Evolutionary conservation across 2,329 filamentous ascomycete genomes (phyloP).

Genomic region (Epicoccum sorghinum): DNA sequence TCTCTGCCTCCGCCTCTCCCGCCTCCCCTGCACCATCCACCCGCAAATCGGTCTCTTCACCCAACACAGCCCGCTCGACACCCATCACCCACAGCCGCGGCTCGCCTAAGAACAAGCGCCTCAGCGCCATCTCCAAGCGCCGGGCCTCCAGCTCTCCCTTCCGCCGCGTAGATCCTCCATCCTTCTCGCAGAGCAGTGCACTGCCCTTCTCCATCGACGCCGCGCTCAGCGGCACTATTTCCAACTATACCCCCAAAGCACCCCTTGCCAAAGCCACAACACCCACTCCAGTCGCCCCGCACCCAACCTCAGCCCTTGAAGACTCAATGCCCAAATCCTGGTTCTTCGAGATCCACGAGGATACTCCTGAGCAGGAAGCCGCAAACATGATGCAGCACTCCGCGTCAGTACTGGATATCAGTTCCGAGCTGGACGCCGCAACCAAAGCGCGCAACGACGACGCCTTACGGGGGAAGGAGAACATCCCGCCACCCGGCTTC

Average conservation of each 20-base stretch:
- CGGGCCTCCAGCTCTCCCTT: conserved; percentile 67
- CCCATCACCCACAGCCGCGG: conserved; percentile 65
- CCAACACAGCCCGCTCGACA: conserved; percentile 51
- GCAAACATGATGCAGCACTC: conserved; percentile 93
- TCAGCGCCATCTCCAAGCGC: conserved; percentile 71
- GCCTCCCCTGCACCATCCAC: conserved; percentile 32
- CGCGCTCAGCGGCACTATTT: conserved; percentile 77
- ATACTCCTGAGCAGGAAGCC: conserved; percentile 87
- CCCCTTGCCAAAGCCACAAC: conserved; percentile 38
- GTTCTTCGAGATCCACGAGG: conserved; percentile 95
- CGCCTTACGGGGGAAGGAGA: conserved; percentile 81
- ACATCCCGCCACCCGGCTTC: conserved; percentile 73
- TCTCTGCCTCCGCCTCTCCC: conserved; percentile 36
- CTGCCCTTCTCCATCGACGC: conserved; percentile 84
- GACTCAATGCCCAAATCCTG: conserved; percentile 66
- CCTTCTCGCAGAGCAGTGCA: conserved; percentile 57
- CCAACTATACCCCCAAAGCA: conserved; percentile 61
- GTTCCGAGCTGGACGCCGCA: conserved; percentile 79
- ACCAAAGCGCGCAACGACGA: conserved; percentile 61
- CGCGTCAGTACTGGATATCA: conserved; percentile 85
- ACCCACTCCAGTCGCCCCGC: conserved; percentile 9
- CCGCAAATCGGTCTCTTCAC: conserved; percentile 50
- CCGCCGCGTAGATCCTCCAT: conserved; percentile 73
- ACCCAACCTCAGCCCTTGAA: conserved; percentile 49
- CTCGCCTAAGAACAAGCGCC: conserved; percentile 75